A percentile compares a stretch with the other conserved stretches of the same genome.
Conservation (phyloP, 78 protist genomes). For the Dictyostelium brefeldianum region DNA sequence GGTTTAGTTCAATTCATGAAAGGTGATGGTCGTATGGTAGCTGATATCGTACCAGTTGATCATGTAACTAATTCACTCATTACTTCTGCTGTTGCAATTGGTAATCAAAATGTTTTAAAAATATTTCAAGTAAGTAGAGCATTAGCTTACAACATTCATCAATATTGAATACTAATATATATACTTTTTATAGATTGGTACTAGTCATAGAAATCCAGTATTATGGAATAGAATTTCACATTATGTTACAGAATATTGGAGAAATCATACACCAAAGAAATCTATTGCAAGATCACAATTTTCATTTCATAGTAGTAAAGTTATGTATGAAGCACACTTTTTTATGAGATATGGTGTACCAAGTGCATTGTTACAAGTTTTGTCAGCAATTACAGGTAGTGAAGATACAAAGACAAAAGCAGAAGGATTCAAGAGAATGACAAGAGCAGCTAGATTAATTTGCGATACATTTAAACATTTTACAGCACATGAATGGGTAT, state of each 20-base stretch:
- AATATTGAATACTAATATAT: background rate
- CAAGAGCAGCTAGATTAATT: slow-evolving; percentile 69
- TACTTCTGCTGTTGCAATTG: slow-evolving; percentile 61
- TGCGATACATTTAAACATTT: slow-evolving; percentile 85
- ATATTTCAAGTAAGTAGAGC: slow-evolving; percentile 58
- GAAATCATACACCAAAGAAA: slow-evolving; percentile 76
- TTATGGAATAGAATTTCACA: slow-evolving; percentile 72
- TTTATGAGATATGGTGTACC: slow-evolving; percentile 79
- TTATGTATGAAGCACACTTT: slow-evolving; percentile 69
- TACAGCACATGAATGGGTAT: slow-evolving; percentile 83
- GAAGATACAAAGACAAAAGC: slow-evolving; percentile 75
- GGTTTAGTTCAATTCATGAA: slow-evolving; percentile 81
- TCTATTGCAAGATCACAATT: slow-evolving; percentile 35
- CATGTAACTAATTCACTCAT: slow-evolving; percentile 78
- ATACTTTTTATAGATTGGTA: slow-evolving; percentile 44
- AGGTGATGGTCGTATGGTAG: slow-evolving; percentile 81
- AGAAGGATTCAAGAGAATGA: slow-evolving; percentile 64
- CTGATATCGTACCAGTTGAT: slow-evolving; percentile 92
- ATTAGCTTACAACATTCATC: background rate
- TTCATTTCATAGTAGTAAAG: slow-evolving; percentile 39
- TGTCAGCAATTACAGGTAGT: slow-evolving; percentile 55
- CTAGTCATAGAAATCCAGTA: slow-evolving; percentile 84
- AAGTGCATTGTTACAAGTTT: slow-evolving; percentile 6
- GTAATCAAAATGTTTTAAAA: slow-evolving; percentile 49
- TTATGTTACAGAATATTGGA: slow-evolving; percentile 81